Evolutionary conservation across 2,329 filamentous ascomycete species (phyloP), one percentile per base, ranked within the genome.

Genomic region (Trichoderma koningiopsis): DNA sequence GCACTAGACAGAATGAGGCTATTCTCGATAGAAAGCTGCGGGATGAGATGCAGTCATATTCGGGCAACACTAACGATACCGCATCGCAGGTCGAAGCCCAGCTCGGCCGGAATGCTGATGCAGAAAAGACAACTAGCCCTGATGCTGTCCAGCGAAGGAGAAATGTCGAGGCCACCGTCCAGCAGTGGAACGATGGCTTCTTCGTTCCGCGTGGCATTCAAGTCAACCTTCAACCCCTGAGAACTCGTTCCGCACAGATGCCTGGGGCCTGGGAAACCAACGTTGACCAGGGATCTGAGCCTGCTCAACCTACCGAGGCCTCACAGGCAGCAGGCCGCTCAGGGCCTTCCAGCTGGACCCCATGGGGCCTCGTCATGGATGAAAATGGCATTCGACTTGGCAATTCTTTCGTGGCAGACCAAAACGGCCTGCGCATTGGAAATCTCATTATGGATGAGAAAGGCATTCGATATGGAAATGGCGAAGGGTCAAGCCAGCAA

Each of bases 171-270:
- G 76, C 77, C 1, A 84, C 83, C 0, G 78, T 86, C 1, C 74
- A 79, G 57, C 84, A 88, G 72, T 89, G 87, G 87, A 89, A 89
- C 72, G 79, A 82, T 3, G 82, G 83, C 4, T 88, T 89, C 76
- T 89, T 89, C 69, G 77, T 73, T 1, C 85, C 84, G 2, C 79
- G 87, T 13, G 83, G 83, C 16, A 77, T 88, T 11, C 76, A 73
- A 2, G 79, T 89, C 52, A 76, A 74, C 1, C 73, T 83, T 4
- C 70, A 76, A 24, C 72, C 71, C 1, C 66, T 37, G 31, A 62
- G 59, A 5, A 72, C 73, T 11, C 74, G 49, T 22, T 31, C 71
- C 22, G 71, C 69, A 19, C 73, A 70, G 16, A 75, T 76, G 69
- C 75, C 76, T 4, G 76, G 76, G 13, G 71, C 68, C 14, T 77